Conservation (phyloP, 108 stramenopile species). For the Stephanodiscus minutulus region DNA sequence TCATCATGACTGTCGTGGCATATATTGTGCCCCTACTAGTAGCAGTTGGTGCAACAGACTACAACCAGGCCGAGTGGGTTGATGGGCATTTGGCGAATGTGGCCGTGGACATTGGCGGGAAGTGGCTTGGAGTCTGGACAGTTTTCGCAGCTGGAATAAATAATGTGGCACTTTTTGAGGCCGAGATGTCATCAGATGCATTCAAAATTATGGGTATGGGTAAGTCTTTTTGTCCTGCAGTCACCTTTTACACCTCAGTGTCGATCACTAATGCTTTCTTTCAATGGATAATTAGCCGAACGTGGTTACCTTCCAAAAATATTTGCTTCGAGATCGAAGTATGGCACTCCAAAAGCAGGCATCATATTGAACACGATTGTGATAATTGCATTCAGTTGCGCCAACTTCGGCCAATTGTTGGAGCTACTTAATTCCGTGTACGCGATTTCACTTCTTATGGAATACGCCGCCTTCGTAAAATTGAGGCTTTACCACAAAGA, state of each 20-base stretch:
- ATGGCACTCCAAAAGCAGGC: slow-evolving; percentile 89
- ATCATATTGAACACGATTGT: slow-evolving; percentile 80
- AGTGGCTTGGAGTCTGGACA: slow-evolving; percentile 93
- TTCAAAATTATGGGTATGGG: slow-evolving; percentile 95
- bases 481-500: slow-evolving; percentile 62
- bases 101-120: slow-evolving; percentile 78
- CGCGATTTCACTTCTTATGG: slow-evolving; percentile 82
- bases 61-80: slow-evolving; percentile 64
- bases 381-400: slow-evolving; percentile 67
- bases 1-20: slow-evolving; percentile 66
- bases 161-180: slow-evolving; percentile 91
- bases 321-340: slow-evolving; percentile 71
- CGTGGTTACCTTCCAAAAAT: slow-evolving; percentile 88
- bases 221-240: neutral
- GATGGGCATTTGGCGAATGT: slow-evolving; percentile 89
- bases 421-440: slow-evolving; percentile 95
- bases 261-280: neutral
- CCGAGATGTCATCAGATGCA: slow-evolving; percentile 91
- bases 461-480: slow-evolving; percentile 94
- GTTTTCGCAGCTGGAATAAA: slow-evolving; percentile 88
- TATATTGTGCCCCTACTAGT: slow-evolving; percentile 85
- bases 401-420: slow-evolving; percentile 79
- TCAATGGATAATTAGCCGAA: slow-evolving; percentile 33
- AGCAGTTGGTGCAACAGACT: slow-evolving; percentile 73
- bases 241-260: neutral